Conservation (phyloP, 495 filamentous ascomycete genomes). For the Clohesyomyces aquaticus region DNA sequence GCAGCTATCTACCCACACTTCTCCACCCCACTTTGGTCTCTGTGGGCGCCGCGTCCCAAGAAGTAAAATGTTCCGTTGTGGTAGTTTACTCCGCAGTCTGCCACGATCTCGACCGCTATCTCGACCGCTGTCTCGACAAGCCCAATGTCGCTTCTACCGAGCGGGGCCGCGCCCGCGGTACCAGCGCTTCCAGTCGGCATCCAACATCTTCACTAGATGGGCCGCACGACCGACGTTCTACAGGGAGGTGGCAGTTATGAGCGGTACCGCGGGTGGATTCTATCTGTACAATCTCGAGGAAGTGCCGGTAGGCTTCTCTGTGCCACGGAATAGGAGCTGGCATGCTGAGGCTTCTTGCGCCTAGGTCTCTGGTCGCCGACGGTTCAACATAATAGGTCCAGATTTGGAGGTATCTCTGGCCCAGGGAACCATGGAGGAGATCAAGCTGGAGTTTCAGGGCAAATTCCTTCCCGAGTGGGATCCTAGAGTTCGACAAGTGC, state of each 20-base stretch:
- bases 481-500: conserved; percentile 59
- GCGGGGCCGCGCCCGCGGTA: conserved; percentile 20
- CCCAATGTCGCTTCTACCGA: neutral
- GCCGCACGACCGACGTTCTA: conserved; percentile 45
- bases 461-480: conserved; percentile 59
- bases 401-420: conserved; percentile 57
- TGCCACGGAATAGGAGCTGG: neutral
- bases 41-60: no score
- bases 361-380: conserved; percentile 67
- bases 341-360: neutral
- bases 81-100: neutral
- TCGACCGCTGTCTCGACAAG: neutral
- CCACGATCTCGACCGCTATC: neutral
- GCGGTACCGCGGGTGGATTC: conserved; percentile 52
- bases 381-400: conserved; percentile 77
- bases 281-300: conserved; percentile 76
- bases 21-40: no score
- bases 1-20: no score
- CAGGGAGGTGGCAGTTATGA: conserved; percentile 45
- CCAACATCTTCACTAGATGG: conserved; percentile 41
- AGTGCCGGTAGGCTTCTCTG: conserved; percentile 62
- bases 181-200: conserved; percentile 34
- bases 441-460: conserved; percentile 47
- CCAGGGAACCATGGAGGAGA: conserved; percentile 42
- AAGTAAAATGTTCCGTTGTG: neutral